phyloP scores from a whole-genome alignment of 441 rosid genomes.

The Eutrema salsugineum region DNA sequence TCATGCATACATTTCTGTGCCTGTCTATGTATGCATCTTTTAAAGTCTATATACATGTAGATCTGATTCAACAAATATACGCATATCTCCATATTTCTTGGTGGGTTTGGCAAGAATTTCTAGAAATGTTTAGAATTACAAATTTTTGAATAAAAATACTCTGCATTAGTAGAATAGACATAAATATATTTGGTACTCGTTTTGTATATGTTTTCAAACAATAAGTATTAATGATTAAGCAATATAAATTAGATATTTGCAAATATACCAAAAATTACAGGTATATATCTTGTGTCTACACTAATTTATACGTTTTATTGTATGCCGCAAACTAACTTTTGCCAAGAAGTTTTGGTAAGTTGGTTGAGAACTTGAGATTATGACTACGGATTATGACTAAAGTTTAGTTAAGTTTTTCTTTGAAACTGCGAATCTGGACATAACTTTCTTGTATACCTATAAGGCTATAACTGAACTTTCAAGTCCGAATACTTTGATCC shows the following conservation, averaged over 20 bases:
- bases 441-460: not conserved
- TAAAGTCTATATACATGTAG: not conserved
- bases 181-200: not conserved
- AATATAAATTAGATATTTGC: not conserved
- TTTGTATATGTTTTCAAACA: not conserved
- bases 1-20: constrained; percentile 2
- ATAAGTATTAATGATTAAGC: not conserved
- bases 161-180: not conserved
- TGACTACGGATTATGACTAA: not conserved
- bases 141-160: not conserved
- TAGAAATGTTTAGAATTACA: not conserved
- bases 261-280: too few relatives aligned
- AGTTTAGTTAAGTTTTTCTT: not conserved
- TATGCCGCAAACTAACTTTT: not conserved
- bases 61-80: not conserved
- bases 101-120: constrained; percentile 7
- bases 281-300: not conserved
- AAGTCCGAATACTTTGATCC: not conserved
- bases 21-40: not conserved
- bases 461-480: not conserved
- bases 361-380: not conserved
- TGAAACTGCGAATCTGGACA: not conserved
- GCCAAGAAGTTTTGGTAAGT: not conserved
- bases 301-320: not conserved
- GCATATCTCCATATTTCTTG: constrained; percentile 4